Evolutionary conservation across 2,329 filamentous ascomycete genomes (phyloP), one percentile per base, ranked within the genome.

Genomic region (Aspergillus thermomutatus): DNA sequence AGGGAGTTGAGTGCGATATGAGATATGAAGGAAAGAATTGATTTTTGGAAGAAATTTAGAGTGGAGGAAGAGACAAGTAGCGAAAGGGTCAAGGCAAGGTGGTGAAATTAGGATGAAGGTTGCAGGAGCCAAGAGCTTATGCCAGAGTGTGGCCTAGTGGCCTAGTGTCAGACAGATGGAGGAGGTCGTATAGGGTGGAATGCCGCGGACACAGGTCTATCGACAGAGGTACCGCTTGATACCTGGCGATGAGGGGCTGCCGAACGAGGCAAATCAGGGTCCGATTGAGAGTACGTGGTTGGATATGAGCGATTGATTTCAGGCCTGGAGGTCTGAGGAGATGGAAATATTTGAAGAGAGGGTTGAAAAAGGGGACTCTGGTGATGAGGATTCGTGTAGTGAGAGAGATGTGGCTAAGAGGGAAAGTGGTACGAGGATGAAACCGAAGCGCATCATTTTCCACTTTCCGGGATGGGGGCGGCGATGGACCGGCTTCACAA

Each of bases 71-170:
- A 57, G 50, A 50, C 45, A 50, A 46, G 52, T 43, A 40, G 50
- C 43, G 52, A 34, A 49, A 49, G 56, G 58, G 60, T 54, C 53
- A 61, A 61, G 55, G 48, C 26, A 25, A 21, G 26, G 55, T 21
- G 48, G 31, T 49, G 19, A 43, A 21, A 26, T 40, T 27, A 46
- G 7, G 34, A 41, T 11, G 37, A 37, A 19, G 41, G 48, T 23
- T 34, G 45, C 40, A 28, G 49, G 2, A 26, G 26, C 43, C 43
- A 46, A 23, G 43, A 46, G 43, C 43, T 46, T 26, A 46, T 46
- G 43, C 21, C 23, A 46, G 11, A 46, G 10, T 26, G 31, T 17
- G 14, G 31, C 31, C 31, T 37, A 37, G 43, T 23, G 19, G 43
- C 43, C 43, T 46, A 46, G 43, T 26, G 43, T 25, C 19, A 23